phyloP scores from a whole-genome alignment of 2,329 filamentous ascomycete species.

The Blastomyces parvus region DNA sequence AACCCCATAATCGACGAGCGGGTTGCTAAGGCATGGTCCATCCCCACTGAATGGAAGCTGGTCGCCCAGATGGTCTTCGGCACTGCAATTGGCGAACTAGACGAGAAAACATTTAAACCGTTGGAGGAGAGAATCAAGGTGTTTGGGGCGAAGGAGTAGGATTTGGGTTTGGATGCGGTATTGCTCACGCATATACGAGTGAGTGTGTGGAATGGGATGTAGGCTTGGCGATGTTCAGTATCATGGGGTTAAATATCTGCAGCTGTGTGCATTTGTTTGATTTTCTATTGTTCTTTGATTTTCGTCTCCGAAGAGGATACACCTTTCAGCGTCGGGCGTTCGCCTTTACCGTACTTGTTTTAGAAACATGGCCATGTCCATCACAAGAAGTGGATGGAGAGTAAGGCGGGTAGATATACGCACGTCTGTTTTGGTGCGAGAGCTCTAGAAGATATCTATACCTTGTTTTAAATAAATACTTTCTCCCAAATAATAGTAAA shows the following conservation, averaged over 20 bases:
- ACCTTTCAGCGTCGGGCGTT: not conserved
- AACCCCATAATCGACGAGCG: conserved; percentile 73
- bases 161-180: not conserved
- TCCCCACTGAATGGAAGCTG: conserved; percentile 65
- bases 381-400: not conserved
- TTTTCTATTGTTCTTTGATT: not conserved
- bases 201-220: not conserved
- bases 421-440: not conserved
- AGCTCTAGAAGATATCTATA: not conserved
- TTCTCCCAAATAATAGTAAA: not conserved
- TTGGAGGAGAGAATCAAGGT: conserved; percentile 59
- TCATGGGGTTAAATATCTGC: not conserved
- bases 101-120: conserved; percentile 55
- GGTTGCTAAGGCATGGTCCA: conserved; percentile 58
- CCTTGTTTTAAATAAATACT: not conserved
- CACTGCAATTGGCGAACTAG: conserved; percentile 41
- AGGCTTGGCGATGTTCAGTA: not conserved
- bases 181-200: not conserved
- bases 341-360: not conserved
- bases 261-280: too few relatives aligned
- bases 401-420: not conserved
- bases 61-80: conserved; percentile 82
- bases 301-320: not conserved
- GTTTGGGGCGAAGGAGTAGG: conserved; percentile 32
- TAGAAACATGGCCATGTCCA: not conserved